Percentiles rank a stretch among this genome's conserved stretches.
Evolutionary conservation across 495 filamentous ascomycete species (phyloP).

Genomic region (Aspergillus heteromorphus): DNA sequence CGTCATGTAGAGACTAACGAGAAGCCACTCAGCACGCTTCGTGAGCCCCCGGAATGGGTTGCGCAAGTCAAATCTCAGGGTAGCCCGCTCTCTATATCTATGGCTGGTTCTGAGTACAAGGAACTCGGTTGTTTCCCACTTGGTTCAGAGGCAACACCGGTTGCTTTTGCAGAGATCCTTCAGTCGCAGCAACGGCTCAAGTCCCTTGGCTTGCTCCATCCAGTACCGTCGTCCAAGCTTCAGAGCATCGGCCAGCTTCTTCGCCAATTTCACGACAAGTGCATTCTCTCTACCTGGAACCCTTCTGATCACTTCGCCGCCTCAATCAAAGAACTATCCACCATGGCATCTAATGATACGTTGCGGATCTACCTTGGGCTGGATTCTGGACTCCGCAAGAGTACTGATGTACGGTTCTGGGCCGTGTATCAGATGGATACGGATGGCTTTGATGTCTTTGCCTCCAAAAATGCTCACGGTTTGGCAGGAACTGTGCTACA

Average conservation of each 20-base stretch:
- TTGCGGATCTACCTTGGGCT: slow-evolving; percentile 42
- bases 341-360: slow-evolving; percentile 23
- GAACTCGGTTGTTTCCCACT: slow-evolving; percentile 53
- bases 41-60: slow-evolving; percentile 39
- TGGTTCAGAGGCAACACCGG: slow-evolving; percentile 39
- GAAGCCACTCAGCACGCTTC: slow-evolving; percentile 14
- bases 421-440: slow-evolving; percentile 45
- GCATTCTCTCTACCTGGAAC: slow-evolving; percentile 11
- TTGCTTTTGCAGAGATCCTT: slow-evolving; percentile 45
- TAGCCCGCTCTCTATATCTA: slow-evolving; percentile 47
- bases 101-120: slow-evolving; percentile 38
- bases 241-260: slow-evolving; percentile 29
- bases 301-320: slow-evolving; percentile 15
- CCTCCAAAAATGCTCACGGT: slow-evolving; percentile 51
- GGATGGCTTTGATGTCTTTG: slow-evolving; percentile 42
- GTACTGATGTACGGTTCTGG: slow-evolving; percentile 48
- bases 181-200: slow-evolving; percentile 46
- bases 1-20: slow-evolving; percentile 3
- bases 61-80: slow-evolving; percentile 30
- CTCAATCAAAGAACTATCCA: slow-evolving; percentile 29
- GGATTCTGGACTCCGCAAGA: slow-evolving; percentile 51
- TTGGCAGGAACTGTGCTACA: slow-evolving; percentile 48
- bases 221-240: slow-evolving; percentile 31
- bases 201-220: slow-evolving; percentile 41
- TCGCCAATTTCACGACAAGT: slow-evolving; percentile 26